A percentile compares a stretch with the other conserved stretches of the same genome.
Conservation (phyloP, 2,329 filamentous ascomycete species). For the Penicillium freii region DNA sequence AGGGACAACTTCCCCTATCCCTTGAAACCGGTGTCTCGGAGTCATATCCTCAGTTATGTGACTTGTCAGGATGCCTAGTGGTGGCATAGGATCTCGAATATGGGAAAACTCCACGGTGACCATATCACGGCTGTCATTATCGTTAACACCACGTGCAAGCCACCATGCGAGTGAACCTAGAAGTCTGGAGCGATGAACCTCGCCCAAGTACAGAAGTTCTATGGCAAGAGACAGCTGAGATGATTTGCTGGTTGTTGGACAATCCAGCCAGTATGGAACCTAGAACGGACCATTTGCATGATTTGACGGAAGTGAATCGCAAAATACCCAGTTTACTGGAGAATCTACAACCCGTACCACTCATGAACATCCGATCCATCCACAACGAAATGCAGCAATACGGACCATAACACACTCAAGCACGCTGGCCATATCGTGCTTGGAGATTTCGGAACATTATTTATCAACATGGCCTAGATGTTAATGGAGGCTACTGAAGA, state of each 20-base stretch:
- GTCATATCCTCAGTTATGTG: too few species aligned
- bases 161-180: too few species aligned
- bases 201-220: too few species aligned
- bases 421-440: background rate
- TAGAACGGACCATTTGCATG: background rate
- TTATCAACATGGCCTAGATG: background rate
- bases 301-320: background rate
- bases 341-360: background rate
- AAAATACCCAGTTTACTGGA: background rate
- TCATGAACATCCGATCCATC: background rate
- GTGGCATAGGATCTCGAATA: too few species aligned
- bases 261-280: background rate
- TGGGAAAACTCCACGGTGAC: too few species aligned
- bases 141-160: too few species aligned
- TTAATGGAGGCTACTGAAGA: background rate
- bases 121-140: too few species aligned
- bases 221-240: background rate
- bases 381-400: background rate
- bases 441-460: background rate
- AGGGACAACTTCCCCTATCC: too few species aligned
- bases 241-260: background rate
- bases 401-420: background rate
- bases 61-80: too few species aligned
- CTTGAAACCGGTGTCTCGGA: too few species aligned
- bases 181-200: too few species aligned